Evolutionary conservation across 768 basidiomycete species (phyloP), one percentile per base, ranked within the genome.

Genomic region (Coprinopsis marcescibilis): DNA sequence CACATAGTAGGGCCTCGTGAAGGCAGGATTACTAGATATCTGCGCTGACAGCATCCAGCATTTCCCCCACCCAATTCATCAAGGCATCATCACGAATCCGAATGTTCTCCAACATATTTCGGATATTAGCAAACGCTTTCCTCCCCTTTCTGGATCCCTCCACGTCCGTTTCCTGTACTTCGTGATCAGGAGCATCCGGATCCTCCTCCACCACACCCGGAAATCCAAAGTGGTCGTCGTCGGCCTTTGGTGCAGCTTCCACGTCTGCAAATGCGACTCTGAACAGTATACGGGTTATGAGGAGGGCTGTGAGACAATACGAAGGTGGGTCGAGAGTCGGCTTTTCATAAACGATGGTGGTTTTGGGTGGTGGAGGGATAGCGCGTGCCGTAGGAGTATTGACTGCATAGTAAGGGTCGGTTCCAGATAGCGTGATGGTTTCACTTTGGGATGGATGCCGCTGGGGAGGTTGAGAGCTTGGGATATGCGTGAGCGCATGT

Each of bases 141-240:
- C 81, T 70, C 12, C 89, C 90, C 39, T 74, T 75, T 49, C 77
- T 67, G 57, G 86, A 83, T 7, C 86, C 86, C 59, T 90, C 86
- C 43, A 60, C 66, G 50, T 73, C 55, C 71, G 77, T 52, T 53
- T 69, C 51, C 69, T 64, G 57, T 72, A 69, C 49, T 69, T 80
- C 64, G 65, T 72, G 46, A 65, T 80, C 59, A 47, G 64, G 49
- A 4, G 48, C 62, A 41, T 79, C 77, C 45, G 75, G 73, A 14
- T 84, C 88, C 17, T 86, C 88, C 51, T 89, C 85, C 29, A 89
- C 68, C 17, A 89, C 45, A 0, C 85, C 90, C 4, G 93, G 93
- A 62, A 95, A 89, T 0, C 92, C 92, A 62, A 93, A 95, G 52
- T 89, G 86, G 48, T 94, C 89, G 17, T 77, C 84, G 57, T 89